phyloP scores from a whole-genome alignment of 352 stramenopile genomes.

The Globisporangium okanoganense region DNA sequence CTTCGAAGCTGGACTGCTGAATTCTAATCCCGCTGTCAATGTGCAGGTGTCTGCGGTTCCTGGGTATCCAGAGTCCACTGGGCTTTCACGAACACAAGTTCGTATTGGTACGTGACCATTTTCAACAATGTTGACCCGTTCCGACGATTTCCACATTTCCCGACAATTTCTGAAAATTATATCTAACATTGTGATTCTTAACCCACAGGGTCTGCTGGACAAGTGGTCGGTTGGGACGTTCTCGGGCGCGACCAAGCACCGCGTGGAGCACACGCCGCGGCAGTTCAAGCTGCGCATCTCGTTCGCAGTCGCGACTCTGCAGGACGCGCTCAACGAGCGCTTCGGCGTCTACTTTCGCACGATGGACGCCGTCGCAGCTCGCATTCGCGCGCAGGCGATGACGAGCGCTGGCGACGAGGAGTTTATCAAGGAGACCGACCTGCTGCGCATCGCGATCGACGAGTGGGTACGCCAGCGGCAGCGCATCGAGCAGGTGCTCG shows the following conservation, averaged over 20 bases:
- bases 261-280: constrained; percentile 42
- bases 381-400: constrained; percentile 35
- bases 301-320: constrained; percentile 43
- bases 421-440: constrained; percentile 58
- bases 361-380: constrained; percentile 36
- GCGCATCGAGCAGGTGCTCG: constrained; percentile 64
- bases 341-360: constrained; percentile 65
- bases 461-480: constrained; percentile 47
- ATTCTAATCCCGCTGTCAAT: too few relatives aligned
- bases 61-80: constrained; percentile 58
- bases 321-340: constrained; percentile 50
- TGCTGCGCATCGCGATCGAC: constrained; percentile 56
- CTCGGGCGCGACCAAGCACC: constrained; percentile 43
- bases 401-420: constrained; percentile 34
- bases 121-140: neutral
- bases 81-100: constrained; percentile 78
- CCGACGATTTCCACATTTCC: neutral
- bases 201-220: constrained; percentile 39
- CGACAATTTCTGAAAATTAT: neutral
- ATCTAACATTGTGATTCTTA: neutral
- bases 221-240: constrained; percentile 64
- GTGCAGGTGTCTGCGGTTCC: constrained; percentile 60
- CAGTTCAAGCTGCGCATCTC: constrained; percentile 62
- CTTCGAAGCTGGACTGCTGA: too few relatives aligned
- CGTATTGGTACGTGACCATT: constrained; percentile 34